These are phyloP conservation scores for Casuarina equisetifolia DNA, from an alignment of 306 rosid species.

Conservation along the genomic window DNA sequence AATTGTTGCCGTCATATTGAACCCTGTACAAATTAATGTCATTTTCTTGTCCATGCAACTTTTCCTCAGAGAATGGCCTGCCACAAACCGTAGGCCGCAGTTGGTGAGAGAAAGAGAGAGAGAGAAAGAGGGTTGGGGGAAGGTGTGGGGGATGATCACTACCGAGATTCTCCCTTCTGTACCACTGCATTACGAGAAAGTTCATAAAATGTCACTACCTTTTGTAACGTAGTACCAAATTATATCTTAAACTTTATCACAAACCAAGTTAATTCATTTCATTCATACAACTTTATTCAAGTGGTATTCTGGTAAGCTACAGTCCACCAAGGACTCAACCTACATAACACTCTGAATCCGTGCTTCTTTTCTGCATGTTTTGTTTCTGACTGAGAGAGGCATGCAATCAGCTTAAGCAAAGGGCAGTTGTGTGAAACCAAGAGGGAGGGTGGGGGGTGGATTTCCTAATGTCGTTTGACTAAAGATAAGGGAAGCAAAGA, in stretches of 20 bases:
- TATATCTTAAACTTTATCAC: neutral
- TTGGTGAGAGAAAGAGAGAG: neutral
- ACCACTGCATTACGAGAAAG: neutral
- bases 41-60: neutral
- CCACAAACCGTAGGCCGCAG: neutral
- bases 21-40: neutral
- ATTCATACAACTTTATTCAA: neutral
- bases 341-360: neutral
- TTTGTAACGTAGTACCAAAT: neutral
- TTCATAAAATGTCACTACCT: neutral
- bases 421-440: neutral
- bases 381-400: neutral
- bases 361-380: neutral
- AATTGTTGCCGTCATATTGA: neutral
- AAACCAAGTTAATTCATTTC: neutral
- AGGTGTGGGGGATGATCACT: no score
- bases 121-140: neutral
- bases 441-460: neutral
- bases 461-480: neutral
- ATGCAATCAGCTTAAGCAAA: neutral
- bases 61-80: neutral
- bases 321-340: neutral
- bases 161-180: neutral
- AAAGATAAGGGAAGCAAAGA: neutral
- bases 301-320: neutral